These are phyloP conservation scores for Candida ulmi DNA, from an alignment of 805 yeast genomes.

Conservation along the genomic window DNA sequence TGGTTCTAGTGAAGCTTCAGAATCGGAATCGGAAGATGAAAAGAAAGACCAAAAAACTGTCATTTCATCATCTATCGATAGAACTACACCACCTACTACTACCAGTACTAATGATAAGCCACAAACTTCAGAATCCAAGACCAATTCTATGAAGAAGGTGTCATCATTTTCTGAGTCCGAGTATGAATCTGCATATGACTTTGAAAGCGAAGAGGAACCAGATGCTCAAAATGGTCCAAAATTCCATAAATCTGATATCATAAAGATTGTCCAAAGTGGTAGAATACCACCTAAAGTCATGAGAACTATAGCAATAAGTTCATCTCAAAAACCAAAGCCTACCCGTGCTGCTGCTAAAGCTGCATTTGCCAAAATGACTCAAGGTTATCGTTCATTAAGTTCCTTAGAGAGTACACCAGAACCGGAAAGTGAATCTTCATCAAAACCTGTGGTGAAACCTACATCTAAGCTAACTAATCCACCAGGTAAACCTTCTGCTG, in stretches of 20 bases:
- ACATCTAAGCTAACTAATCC: not conserved
- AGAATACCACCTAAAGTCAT: slow-evolving; percentile 11
- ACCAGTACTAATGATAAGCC: no score
- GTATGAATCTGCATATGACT: slow-evolving; percentile 15
- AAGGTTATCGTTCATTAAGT: not conserved
- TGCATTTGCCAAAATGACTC: not conserved
- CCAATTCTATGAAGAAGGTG: slow-evolving; percentile 4
- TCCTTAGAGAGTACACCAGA: not conserved
- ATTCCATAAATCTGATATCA: slow-evolving; percentile 15
- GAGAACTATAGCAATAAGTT: slow-evolving; percentile 4
- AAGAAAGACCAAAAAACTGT: not conserved
- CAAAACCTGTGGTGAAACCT: not conserved
- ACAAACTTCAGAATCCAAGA: no score
- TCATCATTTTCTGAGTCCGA: slow-evolving; percentile 12
- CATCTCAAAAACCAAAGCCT: not conserved
- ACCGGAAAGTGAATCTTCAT: not conserved
- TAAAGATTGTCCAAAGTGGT: slow-evolving; percentile 12
- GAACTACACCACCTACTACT: no score
- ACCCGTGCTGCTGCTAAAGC: slow-evolving; percentile 11
- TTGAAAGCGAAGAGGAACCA: slow-evolving; percentile 17
- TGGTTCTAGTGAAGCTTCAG: not conserved
- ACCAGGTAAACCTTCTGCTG: not conserved
- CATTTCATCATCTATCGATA: no score
- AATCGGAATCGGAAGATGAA: not conserved
- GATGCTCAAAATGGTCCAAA: slow-evolving; percentile 13